Evolutionary conservation across 2,329 filamentous ascomycete genomes (phyloP).

Genomic region (Rhynchosporium graminicola): DNA sequence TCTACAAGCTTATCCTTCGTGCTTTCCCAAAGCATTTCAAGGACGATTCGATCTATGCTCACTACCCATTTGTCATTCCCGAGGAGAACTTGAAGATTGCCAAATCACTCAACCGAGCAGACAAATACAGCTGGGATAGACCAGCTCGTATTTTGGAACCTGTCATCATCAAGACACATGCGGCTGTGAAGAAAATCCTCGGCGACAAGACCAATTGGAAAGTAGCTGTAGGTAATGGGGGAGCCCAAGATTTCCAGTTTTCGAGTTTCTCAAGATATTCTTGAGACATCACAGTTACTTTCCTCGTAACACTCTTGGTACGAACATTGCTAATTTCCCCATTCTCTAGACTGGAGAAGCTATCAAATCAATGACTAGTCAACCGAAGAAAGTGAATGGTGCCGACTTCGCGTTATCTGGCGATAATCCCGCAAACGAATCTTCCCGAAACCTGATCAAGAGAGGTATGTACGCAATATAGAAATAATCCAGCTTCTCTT

Average conservation of each 20-base stretch:
- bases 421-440: slow-evolving; percentile 50
- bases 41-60: slow-evolving; percentile 74
- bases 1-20: slow-evolving; percentile 80
- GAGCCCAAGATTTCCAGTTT: too few relatives aligned
- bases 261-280: too few relatives aligned
- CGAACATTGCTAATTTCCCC: too few relatives aligned
- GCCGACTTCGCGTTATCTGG: slow-evolving; percentile 58
- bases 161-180: slow-evolving; percentile 61
- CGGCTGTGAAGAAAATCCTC: slow-evolving; percentile 62
- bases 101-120: slow-evolving; percentile 63
- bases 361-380: slow-evolving; percentile 63
- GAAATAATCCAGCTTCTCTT: too few relatives aligned
- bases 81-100: slow-evolving; percentile 72
- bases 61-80: slow-evolving; percentile 60
- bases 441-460: slow-evolving; percentile 55
- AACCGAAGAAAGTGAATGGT: slow-evolving; percentile 51
- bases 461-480: slow-evolving; percentile 42
- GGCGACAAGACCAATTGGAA: slow-evolving; percentile 61
- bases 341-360: slow-evolving; percentile 55
- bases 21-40: slow-evolving; percentile 82
- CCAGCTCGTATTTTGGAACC: slow-evolving; percentile 54
- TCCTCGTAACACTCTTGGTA: too few relatives aligned
- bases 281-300: too few relatives aligned
- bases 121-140: slow-evolving; percentile 69
- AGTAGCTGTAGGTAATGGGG: slow-evolving; percentile 43